A percentile compares a stretch with the other conserved stretches of the same genome.
Evolutionary conservation across 495 filamentous ascomycete species (phyloP).

Genomic region (Talaromyces stipitatus): DNA sequence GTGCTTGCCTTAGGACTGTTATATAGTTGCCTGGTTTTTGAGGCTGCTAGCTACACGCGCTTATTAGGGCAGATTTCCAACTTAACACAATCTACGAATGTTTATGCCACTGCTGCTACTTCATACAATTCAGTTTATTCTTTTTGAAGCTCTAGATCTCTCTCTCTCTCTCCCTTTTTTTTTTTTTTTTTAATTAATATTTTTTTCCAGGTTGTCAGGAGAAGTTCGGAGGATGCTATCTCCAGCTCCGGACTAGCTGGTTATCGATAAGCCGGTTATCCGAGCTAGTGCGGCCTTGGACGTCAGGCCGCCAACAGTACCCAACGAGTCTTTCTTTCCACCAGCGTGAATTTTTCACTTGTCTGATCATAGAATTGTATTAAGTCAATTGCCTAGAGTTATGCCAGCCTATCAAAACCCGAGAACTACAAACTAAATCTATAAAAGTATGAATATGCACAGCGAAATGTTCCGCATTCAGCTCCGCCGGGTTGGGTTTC

Average conservation of each 20-base stretch:
- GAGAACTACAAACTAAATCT: neutral
- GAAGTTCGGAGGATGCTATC: neutral
- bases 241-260: neutral
- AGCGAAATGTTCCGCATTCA: constrained; percentile 2
- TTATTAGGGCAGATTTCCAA: no score
- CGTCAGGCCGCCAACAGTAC: neutral
- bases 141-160: no score
- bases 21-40: neutral
- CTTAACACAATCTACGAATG: no score
- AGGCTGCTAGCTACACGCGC: neutral
- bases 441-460: neutral
- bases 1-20: neutral
- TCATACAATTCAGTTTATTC: no score
- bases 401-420: neutral
- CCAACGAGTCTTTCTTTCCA: neutral
- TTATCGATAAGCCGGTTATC: constrained; percentile 2
- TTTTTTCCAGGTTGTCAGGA: no score
- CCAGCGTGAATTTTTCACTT: neutral
- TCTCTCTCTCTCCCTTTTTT: neutral
- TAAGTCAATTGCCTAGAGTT: neutral
- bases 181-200: neutral
- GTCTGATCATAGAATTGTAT: neutral
- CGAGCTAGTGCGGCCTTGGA: neutral
- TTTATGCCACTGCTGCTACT: no score
- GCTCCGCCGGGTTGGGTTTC: neutral